phyloP scores from a whole-genome alignment of 148 eudicot species.

The Drosera capensis region DNA sequence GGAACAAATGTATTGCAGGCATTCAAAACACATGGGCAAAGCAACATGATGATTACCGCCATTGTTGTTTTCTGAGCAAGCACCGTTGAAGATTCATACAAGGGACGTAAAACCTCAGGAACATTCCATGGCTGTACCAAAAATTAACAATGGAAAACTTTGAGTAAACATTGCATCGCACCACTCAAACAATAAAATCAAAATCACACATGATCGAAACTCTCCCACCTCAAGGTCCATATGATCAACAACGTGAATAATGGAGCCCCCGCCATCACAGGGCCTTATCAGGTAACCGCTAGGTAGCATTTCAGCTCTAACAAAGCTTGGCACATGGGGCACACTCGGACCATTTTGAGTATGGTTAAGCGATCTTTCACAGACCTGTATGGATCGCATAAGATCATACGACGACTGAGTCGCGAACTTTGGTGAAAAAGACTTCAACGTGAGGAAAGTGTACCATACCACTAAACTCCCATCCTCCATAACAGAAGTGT shows the following conservation, averaged over 20 bases:
- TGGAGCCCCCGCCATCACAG: constrained; percentile 79
- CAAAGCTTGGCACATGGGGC: constrained; percentile 67
- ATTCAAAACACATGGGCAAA: background rate
- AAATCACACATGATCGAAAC: background rate
- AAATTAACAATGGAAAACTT: constrained; percentile 1
- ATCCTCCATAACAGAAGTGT: constrained; percentile 70
- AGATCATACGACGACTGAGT: too few species aligned
- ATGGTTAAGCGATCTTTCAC: constrained; percentile 86
- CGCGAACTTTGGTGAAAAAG: too few species aligned
- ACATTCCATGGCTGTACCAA: constrained; percentile 61
- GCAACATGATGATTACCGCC: constrained; percentile 22
- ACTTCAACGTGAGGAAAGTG: background rate
- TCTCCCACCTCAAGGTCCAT: constrained; percentile 53
- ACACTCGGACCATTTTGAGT: constrained; percentile 82
- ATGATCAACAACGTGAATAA: constrained; percentile 75
- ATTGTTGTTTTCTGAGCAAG: constrained; percentile 72
- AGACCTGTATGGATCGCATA: constrained; percentile 29
- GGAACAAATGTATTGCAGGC: background rate
- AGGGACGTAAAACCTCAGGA: constrained; percentile 72
- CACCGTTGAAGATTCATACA: constrained; percentile 70
- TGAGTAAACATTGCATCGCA: constrained; percentile 3
- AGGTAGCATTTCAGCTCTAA: constrained; percentile 67
- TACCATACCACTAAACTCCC: constrained; percentile 85
- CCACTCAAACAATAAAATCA: background rate
- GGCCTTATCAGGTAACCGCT: constrained; percentile 76